Percentiles rank a stretch among this genome's conserved stretches.
Evolutionary conservation across 257 asterid genomes (phyloP).

Genomic region (Nemophila menziesii): DNA sequence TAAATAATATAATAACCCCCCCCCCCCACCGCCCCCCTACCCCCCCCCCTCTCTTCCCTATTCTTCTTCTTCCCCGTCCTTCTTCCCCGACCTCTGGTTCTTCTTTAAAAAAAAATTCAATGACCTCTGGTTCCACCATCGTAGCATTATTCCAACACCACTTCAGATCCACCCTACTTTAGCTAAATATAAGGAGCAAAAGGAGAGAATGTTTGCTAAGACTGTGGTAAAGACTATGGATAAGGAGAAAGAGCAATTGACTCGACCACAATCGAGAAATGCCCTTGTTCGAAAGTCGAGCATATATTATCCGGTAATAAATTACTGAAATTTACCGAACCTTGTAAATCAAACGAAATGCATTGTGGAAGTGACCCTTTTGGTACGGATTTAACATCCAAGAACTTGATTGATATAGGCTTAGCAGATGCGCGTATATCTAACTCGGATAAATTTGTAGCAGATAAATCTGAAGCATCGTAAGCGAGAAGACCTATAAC

Average conservation of each 20-base stretch:
- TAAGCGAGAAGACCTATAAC: conserved; percentile 60
- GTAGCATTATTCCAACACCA: no score
- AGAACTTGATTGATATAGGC: conserved; percentile 49
- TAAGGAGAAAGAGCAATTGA: conserved; percentile 30
- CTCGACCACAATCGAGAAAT: conserved; percentile 52
- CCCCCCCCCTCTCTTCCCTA: no score
- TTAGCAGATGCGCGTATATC: conserved; percentile 25
- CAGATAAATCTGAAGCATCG: conserved; percentile 39
- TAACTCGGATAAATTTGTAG: conserved; percentile 34
- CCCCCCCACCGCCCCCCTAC: no score
- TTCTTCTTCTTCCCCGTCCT: no score
- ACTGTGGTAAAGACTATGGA: conserved; percentile 14
- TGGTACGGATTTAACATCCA: conserved; percentile 20
- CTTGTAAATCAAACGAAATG: conserved; percentile 32
- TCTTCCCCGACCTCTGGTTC: no score
- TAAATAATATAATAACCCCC: no score
- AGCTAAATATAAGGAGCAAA: no score
- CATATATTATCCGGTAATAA: conserved; percentile 31
- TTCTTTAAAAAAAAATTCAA: no score
- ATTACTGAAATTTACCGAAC: conserved; percentile 34
- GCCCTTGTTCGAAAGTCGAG: conserved; percentile 50
- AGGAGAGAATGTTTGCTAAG: background rate
- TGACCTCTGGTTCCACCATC: no score
- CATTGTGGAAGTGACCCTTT: conserved; percentile 40
- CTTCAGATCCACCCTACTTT: no score